Percentiles rank a stretch among this genome's conserved stretches.
Evolutionary conservation across 23 red algal genomes (phyloP).

Genomic region (Cyanidiococcus yangmingshanensis): DNA sequence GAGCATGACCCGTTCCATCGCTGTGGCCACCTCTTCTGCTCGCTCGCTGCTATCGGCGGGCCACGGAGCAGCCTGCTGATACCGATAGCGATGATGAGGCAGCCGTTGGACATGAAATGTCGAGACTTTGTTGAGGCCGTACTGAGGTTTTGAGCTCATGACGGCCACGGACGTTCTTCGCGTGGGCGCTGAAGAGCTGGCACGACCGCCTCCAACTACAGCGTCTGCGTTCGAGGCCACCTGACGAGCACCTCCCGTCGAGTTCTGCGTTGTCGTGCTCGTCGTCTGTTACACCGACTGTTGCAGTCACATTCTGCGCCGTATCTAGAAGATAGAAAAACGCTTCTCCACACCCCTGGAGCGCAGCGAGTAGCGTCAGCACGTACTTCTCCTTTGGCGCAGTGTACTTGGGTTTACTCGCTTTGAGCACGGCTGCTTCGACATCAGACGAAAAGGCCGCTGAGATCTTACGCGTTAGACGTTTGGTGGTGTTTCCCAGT

Average conservation of each 20-base stretch:
- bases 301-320: background rate
- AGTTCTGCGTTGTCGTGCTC: no score
- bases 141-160: slow-evolving; percentile 19
- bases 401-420: slow-evolving; percentile 36
- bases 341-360: background rate
- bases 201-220: no score
- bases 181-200: background rate
- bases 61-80: background rate
- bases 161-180: background rate
- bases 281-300: no score
- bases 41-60: background rate
- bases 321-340: background rate
- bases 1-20: slow-evolving; percentile 10
- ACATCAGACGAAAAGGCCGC: slow-evolving; percentile 28
- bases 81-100: background rate
- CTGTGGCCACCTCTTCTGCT: background rate
- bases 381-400: slow-evolving; percentile 34
- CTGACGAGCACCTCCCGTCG: no score
- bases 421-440: slow-evolving; percentile 33
- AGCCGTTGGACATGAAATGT: slow-evolving; percentile 7
- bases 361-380: slow-evolving; percentile 9
- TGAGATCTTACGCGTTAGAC: slow-evolving; percentile 25
- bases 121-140: slow-evolving; percentile 24
- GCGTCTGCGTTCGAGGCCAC: no score
- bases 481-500: slow-evolving; percentile 23